phyloP scores from a whole-genome alignment of 345 rosid species.

The Mangifera indica region DNA sequence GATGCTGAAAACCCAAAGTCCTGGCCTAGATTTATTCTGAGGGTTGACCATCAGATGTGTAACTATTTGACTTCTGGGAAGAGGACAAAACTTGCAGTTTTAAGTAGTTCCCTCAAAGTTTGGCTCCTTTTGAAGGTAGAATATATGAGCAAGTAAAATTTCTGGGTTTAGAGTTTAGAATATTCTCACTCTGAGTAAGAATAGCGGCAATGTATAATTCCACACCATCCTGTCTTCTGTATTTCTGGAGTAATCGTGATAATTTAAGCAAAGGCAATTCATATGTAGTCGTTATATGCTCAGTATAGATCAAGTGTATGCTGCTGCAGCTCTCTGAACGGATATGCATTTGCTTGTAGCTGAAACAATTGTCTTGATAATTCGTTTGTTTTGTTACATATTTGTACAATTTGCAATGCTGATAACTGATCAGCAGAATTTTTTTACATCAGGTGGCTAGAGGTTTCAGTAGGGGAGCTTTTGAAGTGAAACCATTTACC shows the following conservation, averaged over 20 bases:
- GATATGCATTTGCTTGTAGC: not conserved
- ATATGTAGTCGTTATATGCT: not conserved
- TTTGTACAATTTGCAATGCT: not conserved
- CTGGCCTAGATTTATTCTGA: conserved; percentile 80
- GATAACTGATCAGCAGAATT: conserved; percentile 6
- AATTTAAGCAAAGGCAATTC: too few relatives aligned
- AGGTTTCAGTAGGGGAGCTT: conserved; percentile 76
- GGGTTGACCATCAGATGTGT: conserved; percentile 88
- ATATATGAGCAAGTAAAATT: not conserved
- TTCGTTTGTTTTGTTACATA: not conserved
- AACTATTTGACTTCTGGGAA: conserved; percentile 79
- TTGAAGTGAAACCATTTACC: conserved; percentile 73
- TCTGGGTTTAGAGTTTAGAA: conserved; percentile 4
- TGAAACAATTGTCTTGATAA: not conserved
- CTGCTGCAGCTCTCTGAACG: not conserved
- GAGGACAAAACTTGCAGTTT: conserved; percentile 73
- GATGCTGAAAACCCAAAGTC: conserved; percentile 71
- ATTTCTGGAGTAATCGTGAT: too few relatives aligned
- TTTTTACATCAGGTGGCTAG: conserved; percentile 62
- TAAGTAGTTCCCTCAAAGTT: conserved; percentile 91
- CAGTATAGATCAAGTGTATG: not conserved
- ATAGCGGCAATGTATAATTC: not conserved
- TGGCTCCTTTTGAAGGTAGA: conserved; percentile 91
- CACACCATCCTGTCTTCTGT: not conserved
- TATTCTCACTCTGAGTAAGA: not conserved